These are phyloP conservation scores for Hymenoscyphus occultus DNA, from an alignment of 2,329 filamentous ascomycete genomes.

Conservation along the genomic window DNA sequence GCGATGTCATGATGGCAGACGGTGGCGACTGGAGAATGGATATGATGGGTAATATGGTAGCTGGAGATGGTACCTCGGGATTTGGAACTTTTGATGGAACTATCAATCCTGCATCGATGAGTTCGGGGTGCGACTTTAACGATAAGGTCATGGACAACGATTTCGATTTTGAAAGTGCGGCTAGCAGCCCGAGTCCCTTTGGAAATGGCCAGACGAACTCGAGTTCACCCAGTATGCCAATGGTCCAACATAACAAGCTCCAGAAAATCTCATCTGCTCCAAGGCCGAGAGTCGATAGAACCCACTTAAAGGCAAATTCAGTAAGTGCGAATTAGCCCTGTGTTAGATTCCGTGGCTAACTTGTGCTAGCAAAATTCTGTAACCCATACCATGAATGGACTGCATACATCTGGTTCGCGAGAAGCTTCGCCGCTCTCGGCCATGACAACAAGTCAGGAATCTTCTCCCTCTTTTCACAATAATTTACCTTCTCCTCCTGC, in stretches of 20 bases:
- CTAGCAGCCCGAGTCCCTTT: conserved; percentile 52
- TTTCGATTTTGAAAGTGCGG: conserved; percentile 58
- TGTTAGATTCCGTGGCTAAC: conserved; percentile 28
- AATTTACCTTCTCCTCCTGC: conserved; percentile 49
- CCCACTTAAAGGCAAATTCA: conserved; percentile 44
- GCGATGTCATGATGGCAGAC: conserved; percentile 46
- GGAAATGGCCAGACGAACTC: conserved; percentile 34
- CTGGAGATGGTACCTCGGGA: conserved; percentile 39
- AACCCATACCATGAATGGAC: conserved; percentile 49
- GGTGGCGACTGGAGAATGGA: conserved; percentile 44
- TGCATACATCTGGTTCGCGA: conserved; percentile 47
- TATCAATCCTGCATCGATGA: conserved; percentile 39
- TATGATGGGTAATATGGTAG: conserved; percentile 27
- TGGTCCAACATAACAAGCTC: conserved; percentile 39
- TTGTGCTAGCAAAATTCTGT: conserved; percentile 48
- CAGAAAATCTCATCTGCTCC: conserved; percentile 27
- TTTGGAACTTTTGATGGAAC: conserved; percentile 40
- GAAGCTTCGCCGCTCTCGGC: conserved; percentile 55
- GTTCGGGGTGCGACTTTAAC: conserved; percentile 33
- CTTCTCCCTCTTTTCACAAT: conserved; percentile 50
- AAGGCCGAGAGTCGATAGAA: conserved; percentile 29
- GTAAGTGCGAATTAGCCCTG: conserved; percentile 35
- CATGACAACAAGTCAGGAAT: conserved; percentile 50
- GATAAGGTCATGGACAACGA: conserved; percentile 48
- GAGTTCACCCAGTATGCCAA: conserved; percentile 43